Conservation (phyloP, 768 basidiomycete genomes). For the Leucogyrophana mollusca region DNA sequence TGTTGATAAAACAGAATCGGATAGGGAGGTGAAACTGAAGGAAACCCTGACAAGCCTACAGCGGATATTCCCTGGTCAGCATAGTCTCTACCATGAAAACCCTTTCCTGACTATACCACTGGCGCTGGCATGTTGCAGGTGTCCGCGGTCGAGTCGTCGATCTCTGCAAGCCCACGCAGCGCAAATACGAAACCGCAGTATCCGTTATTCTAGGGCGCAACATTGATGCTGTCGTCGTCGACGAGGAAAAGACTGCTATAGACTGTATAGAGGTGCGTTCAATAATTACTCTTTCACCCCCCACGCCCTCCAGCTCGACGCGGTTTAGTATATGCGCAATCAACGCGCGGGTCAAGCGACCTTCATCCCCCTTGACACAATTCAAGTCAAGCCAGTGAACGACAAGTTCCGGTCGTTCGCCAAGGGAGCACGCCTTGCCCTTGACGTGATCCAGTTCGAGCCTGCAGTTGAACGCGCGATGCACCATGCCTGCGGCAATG, state of each 20-base stretch:
- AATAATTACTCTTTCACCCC: background rate
- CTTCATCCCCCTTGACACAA: slow-evolving; percentile 97
- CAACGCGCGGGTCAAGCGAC: slow-evolving; percentile 96
- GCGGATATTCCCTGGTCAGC: slow-evolving; percentile 81
- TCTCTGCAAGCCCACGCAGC: slow-evolving; percentile 89
- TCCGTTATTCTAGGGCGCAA: slow-evolving; percentile 91
- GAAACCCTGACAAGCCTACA: slow-evolving; percentile 84
- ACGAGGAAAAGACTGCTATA: slow-evolving; percentile 95
- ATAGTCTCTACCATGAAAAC: background rate
- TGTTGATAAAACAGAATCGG: slow-evolving; percentile 83
- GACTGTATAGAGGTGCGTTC: slow-evolving; percentile 87
- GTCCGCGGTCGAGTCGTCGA: slow-evolving; percentile 93
- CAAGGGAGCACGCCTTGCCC: slow-evolving; percentile 81
- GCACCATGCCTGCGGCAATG: slow-evolving; percentile 94
- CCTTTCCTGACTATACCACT: too few relatives aligned
- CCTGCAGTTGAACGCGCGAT: slow-evolving; percentile 89
- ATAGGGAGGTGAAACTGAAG: slow-evolving; percentile 79
- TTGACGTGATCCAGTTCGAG: slow-evolving; percentile 83
- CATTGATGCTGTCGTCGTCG: slow-evolving; percentile 93
- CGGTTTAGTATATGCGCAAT: slow-evolving; percentile 83
- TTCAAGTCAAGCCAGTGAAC: slow-evolving; percentile 89
- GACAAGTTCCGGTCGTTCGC: slow-evolving; percentile 94
- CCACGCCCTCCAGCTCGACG: background rate
- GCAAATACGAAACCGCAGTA: slow-evolving; percentile 91
- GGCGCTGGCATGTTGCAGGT: slow-evolving; percentile 48